phyloP scores from a whole-genome alignment of 83 land plant genomes.

The Diphasiastrum complanatum region DNA sequence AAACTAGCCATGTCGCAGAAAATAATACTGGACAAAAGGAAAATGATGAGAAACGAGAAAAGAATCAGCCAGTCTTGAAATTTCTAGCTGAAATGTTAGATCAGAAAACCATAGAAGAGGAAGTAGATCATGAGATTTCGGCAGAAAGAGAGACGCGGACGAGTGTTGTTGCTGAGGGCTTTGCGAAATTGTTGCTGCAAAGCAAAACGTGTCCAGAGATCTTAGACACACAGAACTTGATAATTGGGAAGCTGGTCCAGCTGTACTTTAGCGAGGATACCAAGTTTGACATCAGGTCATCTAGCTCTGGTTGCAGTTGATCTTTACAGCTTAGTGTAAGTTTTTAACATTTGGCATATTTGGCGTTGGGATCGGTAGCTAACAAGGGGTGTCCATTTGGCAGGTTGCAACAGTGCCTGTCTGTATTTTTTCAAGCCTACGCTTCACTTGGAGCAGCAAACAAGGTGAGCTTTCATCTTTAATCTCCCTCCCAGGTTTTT shows the following conservation, averaged over 20 bases:
- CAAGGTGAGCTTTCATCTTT: conserved; percentile 64
- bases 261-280: conserved; percentile 62
- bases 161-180: conserved; percentile 73
- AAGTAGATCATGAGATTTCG: not conserved
- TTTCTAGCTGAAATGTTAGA: conserved; percentile 7
- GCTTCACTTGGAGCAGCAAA: conserved; percentile 59
- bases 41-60: no score
- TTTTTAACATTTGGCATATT: not conserved
- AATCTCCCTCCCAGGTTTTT: no score
- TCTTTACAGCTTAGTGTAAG: no score
- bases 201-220: conserved; percentile 57
- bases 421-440: conserved; percentile 86
- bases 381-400: no score
- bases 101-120: not conserved
- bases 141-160: conserved; percentile 26
- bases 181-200: conserved; percentile 81
- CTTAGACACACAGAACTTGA: conserved; percentile 35
- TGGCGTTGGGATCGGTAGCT: not conserved
- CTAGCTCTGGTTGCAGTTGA: conserved; percentile 5
- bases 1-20: no score
- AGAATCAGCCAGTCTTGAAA: no score
- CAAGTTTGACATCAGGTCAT: conserved; percentile 1
- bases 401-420: conserved; percentile 82
- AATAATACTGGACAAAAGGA: no score
- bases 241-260: conserved; percentile 52